phyloP scores from a whole-genome alignment of 2,329 filamentous ascomycete species.

The Hymenoscyphus fructigenus region DNA sequence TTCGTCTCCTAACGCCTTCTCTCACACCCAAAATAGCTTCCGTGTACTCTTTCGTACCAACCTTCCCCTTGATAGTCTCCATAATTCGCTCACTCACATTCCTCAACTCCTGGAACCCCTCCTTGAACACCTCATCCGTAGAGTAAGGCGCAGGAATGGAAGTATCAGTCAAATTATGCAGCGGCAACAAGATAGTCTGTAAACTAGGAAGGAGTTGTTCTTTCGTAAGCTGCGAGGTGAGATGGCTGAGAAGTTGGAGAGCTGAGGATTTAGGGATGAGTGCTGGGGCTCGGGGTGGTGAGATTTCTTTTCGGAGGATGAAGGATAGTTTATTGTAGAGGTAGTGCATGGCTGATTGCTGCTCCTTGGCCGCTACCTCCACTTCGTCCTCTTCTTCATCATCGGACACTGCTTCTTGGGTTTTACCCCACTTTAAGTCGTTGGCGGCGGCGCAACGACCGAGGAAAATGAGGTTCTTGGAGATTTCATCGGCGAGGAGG shows the following conservation, averaged over 20 bases:
- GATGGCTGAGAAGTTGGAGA: slow-evolving; percentile 70
- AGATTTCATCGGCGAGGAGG: slow-evolving; percentile 72
- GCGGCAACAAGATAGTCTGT: slow-evolving; percentile 61
- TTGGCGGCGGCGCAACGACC: slow-evolving; percentile 64
- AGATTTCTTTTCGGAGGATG: slow-evolving; percentile 74
- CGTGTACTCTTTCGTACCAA: slow-evolving; percentile 81
- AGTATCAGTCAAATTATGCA: slow-evolving; percentile 83
- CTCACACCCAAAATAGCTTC: slow-evolving; percentile 70
- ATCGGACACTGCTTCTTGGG: slow-evolving; percentile 44
- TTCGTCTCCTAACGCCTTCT: slow-evolving; percentile 66
- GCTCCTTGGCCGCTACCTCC: slow-evolving; percentile 44
- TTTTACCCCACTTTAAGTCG: slow-evolving; percentile 46
- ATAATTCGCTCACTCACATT: slow-evolving; percentile 74
- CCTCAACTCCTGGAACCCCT: slow-evolving; percentile 68
- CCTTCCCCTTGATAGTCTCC: slow-evolving; percentile 77
- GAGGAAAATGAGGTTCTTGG: slow-evolving; percentile 81
- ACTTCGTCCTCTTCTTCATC: slow-evolving; percentile 44
- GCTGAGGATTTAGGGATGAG: slow-evolving; percentile 74
- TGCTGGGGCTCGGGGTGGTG: slow-evolving; percentile 58
- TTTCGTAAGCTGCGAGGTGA: slow-evolving; percentile 61
- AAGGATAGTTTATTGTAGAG: slow-evolving; percentile 76
- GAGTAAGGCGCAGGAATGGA: slow-evolving; percentile 71
- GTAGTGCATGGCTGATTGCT: slow-evolving; percentile 62
- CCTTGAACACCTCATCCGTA: slow-evolving; percentile 67
- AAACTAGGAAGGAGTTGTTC: slow-evolving; percentile 62